Base-by-base conservation (phyloP, 1,139 yeast species). In the Sugiyamaella sp. region DNA sequence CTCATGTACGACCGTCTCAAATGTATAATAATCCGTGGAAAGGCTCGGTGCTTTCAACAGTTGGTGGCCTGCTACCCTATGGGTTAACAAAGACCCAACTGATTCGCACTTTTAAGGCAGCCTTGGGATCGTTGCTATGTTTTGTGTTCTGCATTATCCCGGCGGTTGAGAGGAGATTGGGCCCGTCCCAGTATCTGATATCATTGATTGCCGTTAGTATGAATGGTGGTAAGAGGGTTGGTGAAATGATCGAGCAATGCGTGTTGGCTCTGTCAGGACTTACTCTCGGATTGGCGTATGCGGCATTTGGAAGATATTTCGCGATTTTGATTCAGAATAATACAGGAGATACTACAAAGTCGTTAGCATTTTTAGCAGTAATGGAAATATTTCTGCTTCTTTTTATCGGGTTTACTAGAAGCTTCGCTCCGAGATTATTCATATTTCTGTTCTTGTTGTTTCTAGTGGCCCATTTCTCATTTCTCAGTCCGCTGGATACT, bases 221-320 rank as follows among this genome's bases (percentile, higher is more conserved):
- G 29, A 80, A 77, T 60, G 80, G 80, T 1, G 81, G 80, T 0
- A 68, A 80, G 55, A 68, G 82, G 45, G 68, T 76, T 1, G 79
- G 81, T 29, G 74, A 78, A 9, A 76, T 77, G 65, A 68, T 78
- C 29, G 79, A 78, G 57, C 72, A 74, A 19, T 70, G 71, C 4
- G 63, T 73, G 2, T 66, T 74, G 48, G 51, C 54, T n/a, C 12
- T 46, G 4, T 66, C 74, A 1, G 81, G 80, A 0, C 55, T 76
- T 19, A 63, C 71, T 1, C 46, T 75, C n/a, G 81, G 80, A 0
- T 61, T 76, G 17, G 76, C 75, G 0, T 78, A 74, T 55, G 66
- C 77, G 0, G 54, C 75, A 1, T 66, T 78, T 27, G 77, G 74
- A 1, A 69, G 79, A 49, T 75, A 71, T 57, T 51, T 74, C 10